phyloP scores from a whole-genome alignment of 352 stramenopile species.

The Saprolegnia diclina region DNA sequence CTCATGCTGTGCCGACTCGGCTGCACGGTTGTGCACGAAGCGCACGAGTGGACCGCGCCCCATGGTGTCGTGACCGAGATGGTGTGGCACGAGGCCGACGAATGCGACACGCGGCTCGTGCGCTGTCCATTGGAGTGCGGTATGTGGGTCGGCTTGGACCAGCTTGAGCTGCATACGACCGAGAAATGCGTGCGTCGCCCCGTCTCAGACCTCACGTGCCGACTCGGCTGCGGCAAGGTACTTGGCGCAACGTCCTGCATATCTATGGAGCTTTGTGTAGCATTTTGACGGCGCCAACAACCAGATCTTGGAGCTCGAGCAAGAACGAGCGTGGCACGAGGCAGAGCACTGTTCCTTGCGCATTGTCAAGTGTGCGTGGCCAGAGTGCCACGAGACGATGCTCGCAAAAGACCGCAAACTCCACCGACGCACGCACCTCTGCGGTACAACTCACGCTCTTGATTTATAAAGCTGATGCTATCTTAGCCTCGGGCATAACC shows the following conservation, averaged over 20 bases:
- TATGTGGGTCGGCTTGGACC: constrained; percentile 49
- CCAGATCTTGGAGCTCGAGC: constrained; percentile 56
- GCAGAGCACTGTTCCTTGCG: constrained; percentile 59
- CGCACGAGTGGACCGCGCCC: constrained; percentile 36
- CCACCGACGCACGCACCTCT: constrained; percentile 52
- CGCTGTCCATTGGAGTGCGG: constrained; percentile 60
- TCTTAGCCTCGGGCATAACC: constrained; percentile 40
- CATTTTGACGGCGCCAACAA: constrained; percentile 39
- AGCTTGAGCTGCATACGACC: constrained; percentile 46
- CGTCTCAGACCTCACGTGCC: constrained; percentile 50
- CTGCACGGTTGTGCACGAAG: constrained; percentile 46
- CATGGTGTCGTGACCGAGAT: constrained; percentile 30
- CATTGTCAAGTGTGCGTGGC: constrained; percentile 69
- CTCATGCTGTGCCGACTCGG: constrained; percentile 65
- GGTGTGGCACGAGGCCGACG: constrained; percentile 48
- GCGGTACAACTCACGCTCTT: constrained; percentile 27
- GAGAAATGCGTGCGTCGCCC: constrained; percentile 56
- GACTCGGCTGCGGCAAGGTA: constrained; percentile 51
- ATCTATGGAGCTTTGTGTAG: constrained; percentile 1
- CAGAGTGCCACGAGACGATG: constrained; percentile 46
- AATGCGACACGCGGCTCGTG: constrained; percentile 48
- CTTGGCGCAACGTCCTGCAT: constrained; percentile 29
- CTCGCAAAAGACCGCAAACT: constrained; percentile 53
- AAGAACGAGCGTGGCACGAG: constrained; percentile 59
- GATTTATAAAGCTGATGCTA: background rate